Percentiles rank a stretch among this genome's conserved stretches.
These are phyloP conservation scores for Leccinum angustisporum DNA, from an alignment of 1,284 basidiomycete species.

Conservation along the genomic window DNA sequence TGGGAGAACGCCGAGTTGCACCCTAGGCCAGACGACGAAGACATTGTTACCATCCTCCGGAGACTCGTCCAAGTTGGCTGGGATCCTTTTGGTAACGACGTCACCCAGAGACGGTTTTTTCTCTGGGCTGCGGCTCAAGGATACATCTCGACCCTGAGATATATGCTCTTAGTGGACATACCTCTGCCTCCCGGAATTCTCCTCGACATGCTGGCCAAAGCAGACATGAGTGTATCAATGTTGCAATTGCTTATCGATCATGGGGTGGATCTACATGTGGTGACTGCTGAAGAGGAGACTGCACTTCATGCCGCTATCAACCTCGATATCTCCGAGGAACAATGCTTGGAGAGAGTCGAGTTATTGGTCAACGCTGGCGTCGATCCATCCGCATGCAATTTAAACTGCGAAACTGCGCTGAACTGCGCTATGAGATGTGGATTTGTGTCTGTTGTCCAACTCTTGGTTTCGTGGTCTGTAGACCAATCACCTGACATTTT, in stretches of 20 bases:
- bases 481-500: not conserved
- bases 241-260: not conserved
- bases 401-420: not conserved
- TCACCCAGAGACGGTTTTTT: not conserved
- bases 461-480: not conserved
- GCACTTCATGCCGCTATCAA: not conserved
- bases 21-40: not conserved
- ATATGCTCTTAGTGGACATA: not conserved
- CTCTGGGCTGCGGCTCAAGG: not conserved
- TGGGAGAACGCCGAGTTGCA: not conserved
- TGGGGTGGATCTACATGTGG: not conserved
- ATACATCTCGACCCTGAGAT: not conserved
- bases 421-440: not conserved
- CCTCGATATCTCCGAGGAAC: not conserved
- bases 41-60: not conserved
- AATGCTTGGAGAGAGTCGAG: constrained; percentile 7
- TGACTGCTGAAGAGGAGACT: not conserved
- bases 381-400: not conserved
- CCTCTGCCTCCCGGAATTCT: constrained; percentile 1
- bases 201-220: not conserved
- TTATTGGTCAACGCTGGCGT: not conserved
- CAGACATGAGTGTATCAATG: not conserved
- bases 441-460: not conserved
- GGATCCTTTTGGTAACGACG: not conserved
- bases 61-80: not conserved